phyloP scores from a whole-genome alignment of 768 basidiomycete species.

The Tylopilus intermedius region DNA sequence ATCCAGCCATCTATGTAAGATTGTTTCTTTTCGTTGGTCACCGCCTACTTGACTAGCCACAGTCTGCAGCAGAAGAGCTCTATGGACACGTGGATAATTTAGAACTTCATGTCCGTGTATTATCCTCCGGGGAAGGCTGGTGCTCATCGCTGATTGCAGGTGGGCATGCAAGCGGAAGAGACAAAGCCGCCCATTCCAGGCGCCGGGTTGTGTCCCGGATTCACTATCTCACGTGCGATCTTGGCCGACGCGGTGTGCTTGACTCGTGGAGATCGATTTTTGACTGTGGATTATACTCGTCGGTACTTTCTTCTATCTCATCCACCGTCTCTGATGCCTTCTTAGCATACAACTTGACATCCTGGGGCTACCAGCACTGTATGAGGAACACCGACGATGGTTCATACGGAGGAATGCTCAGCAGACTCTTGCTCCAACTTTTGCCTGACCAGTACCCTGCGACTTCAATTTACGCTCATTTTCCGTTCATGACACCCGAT shows the following conservation, averaged over 20 bases:
- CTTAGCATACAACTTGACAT: conserved; percentile 65
- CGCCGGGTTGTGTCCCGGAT: conserved; percentile 76
- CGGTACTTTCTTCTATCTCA: conserved; percentile 22
- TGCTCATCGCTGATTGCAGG: conserved; percentile 29
- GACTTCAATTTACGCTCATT: conserved; percentile 66
- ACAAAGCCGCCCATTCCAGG: conserved; percentile 60
- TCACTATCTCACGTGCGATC: conserved; percentile 82
- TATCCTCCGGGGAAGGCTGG: neutral
- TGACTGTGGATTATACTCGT: conserved; percentile 77
- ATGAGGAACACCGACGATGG: conserved; percentile 60
- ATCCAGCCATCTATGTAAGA: conserved; percentile 51
- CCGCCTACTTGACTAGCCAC: neutral
- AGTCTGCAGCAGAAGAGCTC: conserved; percentile 60
- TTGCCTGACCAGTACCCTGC: conserved; percentile 65
- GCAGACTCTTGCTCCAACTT: conserved; percentile 65
- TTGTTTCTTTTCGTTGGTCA: too few relatives aligned
- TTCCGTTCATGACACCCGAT: conserved; percentile 71
- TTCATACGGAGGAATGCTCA: conserved; percentile 71
- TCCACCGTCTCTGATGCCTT: conserved; percentile 2
- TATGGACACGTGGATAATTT: conserved; percentile 74
- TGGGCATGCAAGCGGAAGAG: conserved; percentile 70
- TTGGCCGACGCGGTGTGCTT: conserved; percentile 73
- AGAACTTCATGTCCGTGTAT: conserved; percentile 60
- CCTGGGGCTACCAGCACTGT: conserved; percentile 76
- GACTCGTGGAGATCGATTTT: conserved; percentile 73